Base-by-base conservation (phyloP, 2,329 filamentous ascomycete genomes). In the Hypoxylon sp. region DNA sequence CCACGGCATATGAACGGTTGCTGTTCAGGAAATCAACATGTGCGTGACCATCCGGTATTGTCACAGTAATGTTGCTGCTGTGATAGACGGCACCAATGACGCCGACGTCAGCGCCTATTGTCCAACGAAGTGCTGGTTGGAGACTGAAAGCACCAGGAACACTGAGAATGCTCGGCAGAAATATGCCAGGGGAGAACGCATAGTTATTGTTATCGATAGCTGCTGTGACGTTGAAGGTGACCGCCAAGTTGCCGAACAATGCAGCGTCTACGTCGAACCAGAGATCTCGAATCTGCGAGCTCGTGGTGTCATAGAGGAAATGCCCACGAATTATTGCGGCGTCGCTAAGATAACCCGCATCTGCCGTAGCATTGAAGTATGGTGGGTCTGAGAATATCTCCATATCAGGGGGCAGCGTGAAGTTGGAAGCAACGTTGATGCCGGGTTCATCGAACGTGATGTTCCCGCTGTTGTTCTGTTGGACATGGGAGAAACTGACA, bases 191-290 rank as follows among this genome's bases (percentile, higher is more conserved):
- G 19, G 78, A 82, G 24, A 72, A 74, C 62, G 81, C 75, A 11
- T 74, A 69, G 17, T 64, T 63, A 42, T 59, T 76, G 8, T 78
- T 75, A 57, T 67, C 74, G 69, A 79, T 81, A 1, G 78, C 67
- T 0, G 78, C 77, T 2, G 71, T 74, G 6, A 82, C 75, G 15
- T 78, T 75, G 39, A 80, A 75, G 32, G 76, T 77, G 24, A 85
- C 56, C 17, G 71, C 78, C 2, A 84, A 67, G 35, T 79, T 75
- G 2, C 80, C 78, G 15, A 75, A 76, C 57, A 83, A 76, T 21
- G 73, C 70, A 21, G 81, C 76, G 57, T 83, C 80, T 66, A 84
- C 76, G 66, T 84, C 81, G 48, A 84, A 81, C 72, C 79, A 80
- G 4, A 84, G 75, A 27, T 75, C 71, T 47, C 81, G 71, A 4